Percentiles rank a stretch among this genome's conserved stretches.
phyloP scores from a whole-genome alignment of 805 yeast species.

The Yarrowia sp. region DNA sequence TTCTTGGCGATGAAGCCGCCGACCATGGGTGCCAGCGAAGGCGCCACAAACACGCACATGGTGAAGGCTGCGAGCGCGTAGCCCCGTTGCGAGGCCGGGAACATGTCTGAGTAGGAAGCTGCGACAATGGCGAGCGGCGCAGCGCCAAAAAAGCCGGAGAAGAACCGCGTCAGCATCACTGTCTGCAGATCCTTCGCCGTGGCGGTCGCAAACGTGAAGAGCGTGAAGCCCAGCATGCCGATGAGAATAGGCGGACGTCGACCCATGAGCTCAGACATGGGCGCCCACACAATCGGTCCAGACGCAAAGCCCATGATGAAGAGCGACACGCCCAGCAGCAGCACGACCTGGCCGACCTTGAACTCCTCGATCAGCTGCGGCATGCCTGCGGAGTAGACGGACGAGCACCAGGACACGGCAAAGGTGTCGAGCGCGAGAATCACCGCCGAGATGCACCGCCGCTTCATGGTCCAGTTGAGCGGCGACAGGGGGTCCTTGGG shows the following conservation, averaged over 20 bases:
- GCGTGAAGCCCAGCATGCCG: constrained; percentile 51
- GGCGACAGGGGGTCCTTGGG: constrained; percentile 79
- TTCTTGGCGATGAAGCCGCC: constrained; percentile 56
- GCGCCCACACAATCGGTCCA: constrained; percentile 83
- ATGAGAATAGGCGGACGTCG: constrained; percentile 57
- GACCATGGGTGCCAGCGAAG: constrained; percentile 70
- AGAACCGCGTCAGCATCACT: constrained; percentile 68
- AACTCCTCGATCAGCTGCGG: constrained; percentile 47
- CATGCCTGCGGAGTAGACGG: constrained; percentile 63
- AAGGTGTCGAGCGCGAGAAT: constrained; percentile 47
- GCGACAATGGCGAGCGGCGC: constrained; percentile 80
- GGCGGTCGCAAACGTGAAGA: constrained; percentile 67
- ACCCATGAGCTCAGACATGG: constrained; percentile 69
- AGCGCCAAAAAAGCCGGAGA: constrained; percentile 74
- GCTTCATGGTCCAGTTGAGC: constrained; percentile 61
- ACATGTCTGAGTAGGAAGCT: constrained; percentile 78
- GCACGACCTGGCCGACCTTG: constrained; percentile 55
- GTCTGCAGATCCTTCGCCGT: constrained; percentile 71
- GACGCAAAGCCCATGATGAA: constrained; percentile 82
- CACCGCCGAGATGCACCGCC: constrained; percentile 43
- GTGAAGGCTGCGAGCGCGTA: constrained; percentile 66
- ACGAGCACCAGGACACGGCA: constrained; percentile 62
- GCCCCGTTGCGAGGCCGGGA: constrained; percentile 61
- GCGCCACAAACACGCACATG: constrained; percentile 66
- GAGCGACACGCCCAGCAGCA: constrained; percentile 66